These are phyloP conservation scores for Thermothelomyces thermophilus DNA, from an alignment of 2,329 filamentous ascomycete genomes.

Conservation along the genomic window DNA sequence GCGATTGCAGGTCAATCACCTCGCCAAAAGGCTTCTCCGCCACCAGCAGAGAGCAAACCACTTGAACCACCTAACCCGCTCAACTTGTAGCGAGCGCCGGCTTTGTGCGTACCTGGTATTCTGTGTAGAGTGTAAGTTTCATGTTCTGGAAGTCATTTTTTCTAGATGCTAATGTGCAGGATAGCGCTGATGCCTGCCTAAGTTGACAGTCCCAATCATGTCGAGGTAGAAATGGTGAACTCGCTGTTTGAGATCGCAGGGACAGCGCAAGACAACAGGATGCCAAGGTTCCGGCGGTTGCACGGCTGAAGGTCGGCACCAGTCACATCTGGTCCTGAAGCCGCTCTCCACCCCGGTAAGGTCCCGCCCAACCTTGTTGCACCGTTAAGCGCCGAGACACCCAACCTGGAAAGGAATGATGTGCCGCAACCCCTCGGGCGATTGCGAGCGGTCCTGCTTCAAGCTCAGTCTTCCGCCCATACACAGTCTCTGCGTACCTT, in stretches of 20 bases:
- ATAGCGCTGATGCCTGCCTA: no score
- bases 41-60: not conserved
- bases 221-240: no score
- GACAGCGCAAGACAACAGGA: not conserved
- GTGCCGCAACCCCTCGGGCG: not conserved
- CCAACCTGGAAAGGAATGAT: slow-evolving; percentile 7
- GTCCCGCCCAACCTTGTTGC: slow-evolving; percentile 14
- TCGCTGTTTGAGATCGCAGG: not conserved
- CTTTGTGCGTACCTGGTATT: no score
- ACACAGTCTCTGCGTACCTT: no score
- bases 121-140: not conserved
- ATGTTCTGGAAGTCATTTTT: no score
- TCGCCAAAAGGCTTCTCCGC: slow-evolving; percentile 14
- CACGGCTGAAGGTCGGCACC: not conserved
- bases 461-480: not conserved
- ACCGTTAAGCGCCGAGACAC: slow-evolving; percentile 14
- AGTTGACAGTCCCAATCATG: no score
- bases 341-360: slow-evolving; percentile 1
- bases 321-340: not conserved
- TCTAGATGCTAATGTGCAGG: no score
- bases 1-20: slow-evolving; percentile 17
- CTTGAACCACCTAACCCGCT: no score
- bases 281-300: not conserved
- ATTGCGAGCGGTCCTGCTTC: not conserved
- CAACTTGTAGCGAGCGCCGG: no score